These are phyloP conservation scores for Solanum habrochaites DNA, from an alignment of 257 asterid genomes.

Conservation along the genomic window DNA sequence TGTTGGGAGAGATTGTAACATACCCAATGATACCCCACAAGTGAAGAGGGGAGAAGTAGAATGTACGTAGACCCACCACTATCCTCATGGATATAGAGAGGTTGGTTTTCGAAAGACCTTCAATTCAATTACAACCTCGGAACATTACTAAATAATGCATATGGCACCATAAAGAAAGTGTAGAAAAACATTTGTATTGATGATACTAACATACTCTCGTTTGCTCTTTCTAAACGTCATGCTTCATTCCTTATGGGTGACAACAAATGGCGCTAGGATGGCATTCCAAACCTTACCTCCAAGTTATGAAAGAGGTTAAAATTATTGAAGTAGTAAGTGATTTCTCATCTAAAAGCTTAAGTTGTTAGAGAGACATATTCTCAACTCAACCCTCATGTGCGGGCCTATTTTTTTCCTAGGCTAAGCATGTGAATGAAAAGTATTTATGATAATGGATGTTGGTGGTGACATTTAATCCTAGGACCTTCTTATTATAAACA, in stretches of 20 bases:
- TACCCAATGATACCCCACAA: neutral
- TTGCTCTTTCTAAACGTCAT: neutral
- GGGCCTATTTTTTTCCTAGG: neutral
- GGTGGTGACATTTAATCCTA: neutral
- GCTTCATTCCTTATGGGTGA: neutral
- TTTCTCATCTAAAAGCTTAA: neutral
- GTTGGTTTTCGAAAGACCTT: neutral
- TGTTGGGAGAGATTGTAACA: neutral
- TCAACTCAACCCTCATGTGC: neutral
- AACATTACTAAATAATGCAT: neutral
- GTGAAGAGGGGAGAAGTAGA: neutral
- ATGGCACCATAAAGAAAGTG: neutral
- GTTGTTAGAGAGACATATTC: neutral
- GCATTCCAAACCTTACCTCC: neutral
- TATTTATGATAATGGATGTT: neutral
- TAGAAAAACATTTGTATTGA: neutral
- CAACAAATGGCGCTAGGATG: neutral
- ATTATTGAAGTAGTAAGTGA: neutral
- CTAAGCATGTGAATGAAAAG: neutral
- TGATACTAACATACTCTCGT: neutral
- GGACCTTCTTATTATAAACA: neutral
- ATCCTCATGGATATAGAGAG: neutral
- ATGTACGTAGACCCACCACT: neutral
- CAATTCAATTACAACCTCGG: neutral
- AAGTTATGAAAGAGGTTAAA: neutral